Evolutionary conservation across 1,284 basidiomycete species (phyloP).

Genomic region (Marasmius tenuissimus): DNA sequence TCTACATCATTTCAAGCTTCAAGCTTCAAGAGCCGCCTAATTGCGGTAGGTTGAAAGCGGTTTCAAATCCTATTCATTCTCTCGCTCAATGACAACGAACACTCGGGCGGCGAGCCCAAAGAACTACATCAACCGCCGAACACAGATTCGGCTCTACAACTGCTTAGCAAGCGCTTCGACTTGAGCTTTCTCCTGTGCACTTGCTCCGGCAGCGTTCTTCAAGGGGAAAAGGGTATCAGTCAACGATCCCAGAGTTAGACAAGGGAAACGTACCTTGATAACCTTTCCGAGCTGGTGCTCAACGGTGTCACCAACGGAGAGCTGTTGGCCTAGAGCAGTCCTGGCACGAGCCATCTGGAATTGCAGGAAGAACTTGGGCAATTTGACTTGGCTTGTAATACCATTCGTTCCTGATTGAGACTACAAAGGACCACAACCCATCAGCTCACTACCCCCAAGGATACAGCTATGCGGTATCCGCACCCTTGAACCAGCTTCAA

Average conservation of each 20-base stretch:
- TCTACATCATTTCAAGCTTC: no score
- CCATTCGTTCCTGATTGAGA: constrained; percentile 22
- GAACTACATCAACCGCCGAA: neutral
- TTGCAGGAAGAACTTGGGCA: constrained; percentile 31
- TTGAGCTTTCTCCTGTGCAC: constrained; percentile 12
- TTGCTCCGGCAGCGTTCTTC: constrained; percentile 17
- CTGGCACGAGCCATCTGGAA: constrained; percentile 29
- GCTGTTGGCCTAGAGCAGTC: constrained; percentile 20
- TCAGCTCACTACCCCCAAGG: neutral
- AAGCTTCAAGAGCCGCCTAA: no score
- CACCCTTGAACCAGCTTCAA: constrained; percentile 25
- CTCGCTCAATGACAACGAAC: neutral
- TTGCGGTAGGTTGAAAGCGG: no score
- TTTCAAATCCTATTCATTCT: neutral
- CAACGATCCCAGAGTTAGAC: neutral
- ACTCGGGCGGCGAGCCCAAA: neutral
- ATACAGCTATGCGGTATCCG: neutral
- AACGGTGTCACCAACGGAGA: constrained; percentile 25
- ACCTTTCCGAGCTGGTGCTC: constrained; percentile 28
- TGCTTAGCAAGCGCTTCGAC: constrained; percentile 14
- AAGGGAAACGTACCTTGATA: constrained; percentile 16
- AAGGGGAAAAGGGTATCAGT: neutral
- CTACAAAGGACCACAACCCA: constrained; percentile 6
- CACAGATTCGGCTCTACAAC: neutral
- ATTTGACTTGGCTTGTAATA: constrained; percentile 23